These are phyloP conservation scores for Eucalyptus cloeziana DNA, from an alignment of 345 rosid species.

Conservation along the genomic window DNA sequence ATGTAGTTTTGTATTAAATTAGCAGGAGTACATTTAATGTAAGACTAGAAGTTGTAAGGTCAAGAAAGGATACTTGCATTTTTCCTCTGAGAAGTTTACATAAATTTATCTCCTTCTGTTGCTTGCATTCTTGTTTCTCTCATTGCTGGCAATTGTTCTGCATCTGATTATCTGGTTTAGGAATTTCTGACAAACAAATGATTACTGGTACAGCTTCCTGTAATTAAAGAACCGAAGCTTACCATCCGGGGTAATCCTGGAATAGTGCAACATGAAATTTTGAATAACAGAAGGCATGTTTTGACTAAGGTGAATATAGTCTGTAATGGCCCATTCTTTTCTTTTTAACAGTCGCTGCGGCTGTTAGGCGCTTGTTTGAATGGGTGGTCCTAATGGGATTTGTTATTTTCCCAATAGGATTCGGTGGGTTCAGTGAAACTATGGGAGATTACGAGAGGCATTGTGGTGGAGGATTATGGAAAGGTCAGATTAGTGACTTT, in stretches of 20 bases:
- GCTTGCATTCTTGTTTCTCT: not conserved
- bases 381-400: not conserved
- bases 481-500: constrained; percentile 29
- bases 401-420: constrained; percentile 37
- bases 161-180: not conserved
- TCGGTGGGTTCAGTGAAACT: constrained; percentile 87
- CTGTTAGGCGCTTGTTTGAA: not conserved
- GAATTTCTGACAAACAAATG: not conserved
- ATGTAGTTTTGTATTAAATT: not conserved
- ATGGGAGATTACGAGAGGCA: constrained; percentile 91
- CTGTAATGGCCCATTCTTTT: not conserved
- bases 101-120: not conserved
- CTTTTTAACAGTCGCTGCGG: not conserved
- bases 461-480: constrained; percentile 82
- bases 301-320: constrained; percentile 64
- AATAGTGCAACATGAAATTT: constrained; percentile 88
- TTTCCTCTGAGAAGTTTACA: not conserved
- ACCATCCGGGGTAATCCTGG: constrained; percentile 80
- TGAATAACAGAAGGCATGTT: constrained; percentile 92
- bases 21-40: not conserved
- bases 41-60: not conserved
- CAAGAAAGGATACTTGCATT: not conserved
- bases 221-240: constrained; percentile 65
- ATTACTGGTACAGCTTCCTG: constrained; percentile 53
- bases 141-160: not conserved